Conservation (phyloP, 1,284 basidiomycete genomes). For the Agaricales sp. region DNA sequence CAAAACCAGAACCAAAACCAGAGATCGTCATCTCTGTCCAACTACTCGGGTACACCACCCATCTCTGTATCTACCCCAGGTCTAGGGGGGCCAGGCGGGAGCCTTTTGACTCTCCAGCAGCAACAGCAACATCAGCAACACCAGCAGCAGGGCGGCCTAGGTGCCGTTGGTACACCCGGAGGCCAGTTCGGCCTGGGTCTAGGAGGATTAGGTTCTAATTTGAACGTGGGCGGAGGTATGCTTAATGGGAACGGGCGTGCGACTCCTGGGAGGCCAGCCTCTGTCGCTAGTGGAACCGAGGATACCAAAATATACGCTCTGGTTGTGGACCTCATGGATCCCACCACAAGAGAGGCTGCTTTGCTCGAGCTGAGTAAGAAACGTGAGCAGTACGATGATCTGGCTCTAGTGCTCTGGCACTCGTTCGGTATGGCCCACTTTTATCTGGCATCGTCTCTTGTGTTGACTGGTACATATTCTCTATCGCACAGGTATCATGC, state of each 20-base stretch:
- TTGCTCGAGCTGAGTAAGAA: conserved; percentile 97
- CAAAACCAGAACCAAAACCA: too few species aligned
- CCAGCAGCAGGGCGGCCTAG: neutral
- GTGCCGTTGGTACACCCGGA: neutral
- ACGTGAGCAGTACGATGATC: conserved; percentile 97
- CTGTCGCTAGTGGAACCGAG: too few species aligned
- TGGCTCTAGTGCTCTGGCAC: conserved; percentile 97
- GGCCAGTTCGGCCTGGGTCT: neutral
- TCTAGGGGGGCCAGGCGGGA: neutral
- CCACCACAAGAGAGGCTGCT: conserved; percentile 74
- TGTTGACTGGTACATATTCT: conserved; percentile 3
- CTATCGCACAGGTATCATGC: conserved; percentile 79
- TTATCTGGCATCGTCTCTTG: neutral
- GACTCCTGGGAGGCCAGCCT: too few species aligned
- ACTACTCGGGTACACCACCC: neutral
- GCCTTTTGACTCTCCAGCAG: too few species aligned
- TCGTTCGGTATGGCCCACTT: conserved; percentile 74
- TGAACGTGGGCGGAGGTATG: too few species aligned
- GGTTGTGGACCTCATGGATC: conserved; percentile 77
- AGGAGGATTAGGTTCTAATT: too few species aligned
- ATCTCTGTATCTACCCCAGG: neutral
- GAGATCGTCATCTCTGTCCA: neutral
- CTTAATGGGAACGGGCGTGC: neutral
- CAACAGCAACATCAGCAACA: too few species aligned
- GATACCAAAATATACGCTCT: conserved; percentile 77